phyloP scores from a whole-genome alignment of 2,329 filamentous ascomycete genomes.

The Arthrobotrys sinensis region DNA sequence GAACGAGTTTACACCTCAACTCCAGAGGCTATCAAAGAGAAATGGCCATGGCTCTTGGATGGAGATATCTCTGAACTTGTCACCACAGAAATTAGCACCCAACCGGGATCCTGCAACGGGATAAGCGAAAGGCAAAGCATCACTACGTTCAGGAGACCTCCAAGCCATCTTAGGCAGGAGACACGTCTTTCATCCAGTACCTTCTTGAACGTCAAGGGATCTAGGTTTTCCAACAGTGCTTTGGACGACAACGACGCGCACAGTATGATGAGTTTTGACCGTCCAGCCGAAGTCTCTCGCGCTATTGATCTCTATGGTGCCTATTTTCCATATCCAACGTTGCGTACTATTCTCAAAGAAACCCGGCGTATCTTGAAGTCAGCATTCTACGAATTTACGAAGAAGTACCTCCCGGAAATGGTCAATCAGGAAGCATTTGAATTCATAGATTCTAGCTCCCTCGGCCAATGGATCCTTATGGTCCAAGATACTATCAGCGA shows the following conservation, averaged over 20 bases:
- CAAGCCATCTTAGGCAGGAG: neutral
- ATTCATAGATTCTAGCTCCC: constrained; percentile 40
- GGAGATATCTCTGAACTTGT: constrained; percentile 15
- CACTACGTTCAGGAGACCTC: neutral
- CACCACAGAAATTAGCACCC: neutral
- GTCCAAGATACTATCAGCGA: constrained; percentile 41
- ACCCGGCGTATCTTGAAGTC: constrained; percentile 36
- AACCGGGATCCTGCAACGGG: no score
- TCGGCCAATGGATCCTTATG: constrained; percentile 41
- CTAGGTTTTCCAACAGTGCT: neutral
- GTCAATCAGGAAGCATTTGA: constrained; percentile 17
- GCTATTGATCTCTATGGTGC: constrained; percentile 28
- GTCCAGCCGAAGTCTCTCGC: neutral
- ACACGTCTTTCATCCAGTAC: neutral
- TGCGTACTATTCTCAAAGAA: constrained; percentile 48
- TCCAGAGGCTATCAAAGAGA: constrained; percentile 11
- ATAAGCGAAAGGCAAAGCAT: neutral
- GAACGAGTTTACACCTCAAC: constrained; percentile 34
- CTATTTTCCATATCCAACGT: constrained; percentile 49
- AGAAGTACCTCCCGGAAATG: constrained; percentile 39
- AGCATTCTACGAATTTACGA: constrained; percentile 45
- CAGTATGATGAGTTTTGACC: constrained; percentile 36
- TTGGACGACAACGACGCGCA: constrained; percentile 17
- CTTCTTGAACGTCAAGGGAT: neutral
- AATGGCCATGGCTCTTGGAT: constrained; percentile 41